Conservation (phyloP, 2,329 filamentous ascomycete species). For the Colletotrichum coccodes region DNA sequence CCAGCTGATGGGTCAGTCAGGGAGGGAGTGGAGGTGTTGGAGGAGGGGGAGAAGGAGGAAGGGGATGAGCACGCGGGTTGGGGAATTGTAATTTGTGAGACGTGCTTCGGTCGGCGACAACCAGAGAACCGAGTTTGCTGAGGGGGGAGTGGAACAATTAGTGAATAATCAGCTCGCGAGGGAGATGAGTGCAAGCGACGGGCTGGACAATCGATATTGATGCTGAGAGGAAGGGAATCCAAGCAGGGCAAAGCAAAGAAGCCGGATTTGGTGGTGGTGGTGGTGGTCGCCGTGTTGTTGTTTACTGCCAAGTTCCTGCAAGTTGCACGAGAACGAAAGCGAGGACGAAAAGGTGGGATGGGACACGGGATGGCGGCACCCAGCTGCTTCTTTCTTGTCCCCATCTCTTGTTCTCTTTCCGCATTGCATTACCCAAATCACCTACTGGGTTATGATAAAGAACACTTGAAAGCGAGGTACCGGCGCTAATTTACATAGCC, state of each 20-base stretch:
- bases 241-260: background rate
- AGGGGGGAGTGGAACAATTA: background rate
- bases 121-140: background rate
- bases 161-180: background rate
- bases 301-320: constrained; percentile 20
- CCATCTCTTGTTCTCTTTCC: background rate
- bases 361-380: background rate
- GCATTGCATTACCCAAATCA: background rate
- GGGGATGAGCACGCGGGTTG: background rate
- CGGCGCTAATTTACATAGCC: background rate
- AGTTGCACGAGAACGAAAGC: constrained; percentile 18
- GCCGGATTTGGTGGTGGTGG: background rate
- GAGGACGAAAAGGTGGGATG: background rate
- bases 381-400: background rate
- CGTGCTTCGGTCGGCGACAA: constrained; percentile 21
- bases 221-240: background rate
- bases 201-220: background rate
- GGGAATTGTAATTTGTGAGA: constrained; percentile 1
- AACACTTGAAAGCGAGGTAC: background rate
- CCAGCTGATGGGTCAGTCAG: constrained; percentile 21
- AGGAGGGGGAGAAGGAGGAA: background rate
- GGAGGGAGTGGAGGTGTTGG: background rate
- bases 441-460: background rate
- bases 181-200: background rate
- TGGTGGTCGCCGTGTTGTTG: background rate